phyloP scores from a whole-genome alignment of 352 stramenopile species.

The Phytophthora kernoviae region DNA sequence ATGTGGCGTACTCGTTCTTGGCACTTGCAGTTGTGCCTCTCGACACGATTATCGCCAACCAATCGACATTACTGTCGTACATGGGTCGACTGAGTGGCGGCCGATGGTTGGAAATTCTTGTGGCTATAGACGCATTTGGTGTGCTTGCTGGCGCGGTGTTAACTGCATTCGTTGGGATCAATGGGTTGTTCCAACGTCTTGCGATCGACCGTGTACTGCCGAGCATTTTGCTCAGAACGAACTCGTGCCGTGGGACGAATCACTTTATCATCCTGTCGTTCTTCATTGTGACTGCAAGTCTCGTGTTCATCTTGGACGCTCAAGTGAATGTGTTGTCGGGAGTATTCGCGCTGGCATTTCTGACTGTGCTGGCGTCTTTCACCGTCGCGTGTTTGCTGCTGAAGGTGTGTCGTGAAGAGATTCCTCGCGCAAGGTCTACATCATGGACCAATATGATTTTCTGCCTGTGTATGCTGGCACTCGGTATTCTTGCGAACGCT shows the following conservation, averaged over 20 bases:
- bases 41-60: conserved; percentile 63
- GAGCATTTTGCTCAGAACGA: conserved; percentile 58
- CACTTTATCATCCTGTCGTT: conserved; percentile 87
- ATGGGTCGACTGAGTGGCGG: conserved; percentile 52
- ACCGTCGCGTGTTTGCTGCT: conserved; percentile 82
- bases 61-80: conserved; percentile 72
- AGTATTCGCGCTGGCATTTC: conserved; percentile 90
- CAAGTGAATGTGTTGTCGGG: conserved; percentile 78
- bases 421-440: conserved; percentile 70
- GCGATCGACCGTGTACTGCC: conserved; percentile 79
- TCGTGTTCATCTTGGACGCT: conserved; percentile 81
- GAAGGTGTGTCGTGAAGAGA: conserved; percentile 78
- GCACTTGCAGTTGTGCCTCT: conserved; percentile 81
- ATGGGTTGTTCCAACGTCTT: conserved; percentile 76
- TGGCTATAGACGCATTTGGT: conserved; percentile 88
- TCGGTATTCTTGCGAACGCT: conserved; percentile 59
- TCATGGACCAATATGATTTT: conserved; percentile 69
- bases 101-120: conserved; percentile 44
- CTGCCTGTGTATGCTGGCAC: conserved; percentile 51
- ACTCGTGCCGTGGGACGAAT: conserved; percentile 72
- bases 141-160: conserved; percentile 86
- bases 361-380: conserved; percentile 87
- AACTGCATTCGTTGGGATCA: conserved; percentile 86
- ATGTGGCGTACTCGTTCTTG: conserved; percentile 65
- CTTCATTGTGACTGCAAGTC: conserved; percentile 68